Evolutionary conservation across 2,329 filamentous ascomycete genomes (phyloP), one percentile per base, ranked within the genome.

Genomic region (Colletotrichum lini): DNA sequence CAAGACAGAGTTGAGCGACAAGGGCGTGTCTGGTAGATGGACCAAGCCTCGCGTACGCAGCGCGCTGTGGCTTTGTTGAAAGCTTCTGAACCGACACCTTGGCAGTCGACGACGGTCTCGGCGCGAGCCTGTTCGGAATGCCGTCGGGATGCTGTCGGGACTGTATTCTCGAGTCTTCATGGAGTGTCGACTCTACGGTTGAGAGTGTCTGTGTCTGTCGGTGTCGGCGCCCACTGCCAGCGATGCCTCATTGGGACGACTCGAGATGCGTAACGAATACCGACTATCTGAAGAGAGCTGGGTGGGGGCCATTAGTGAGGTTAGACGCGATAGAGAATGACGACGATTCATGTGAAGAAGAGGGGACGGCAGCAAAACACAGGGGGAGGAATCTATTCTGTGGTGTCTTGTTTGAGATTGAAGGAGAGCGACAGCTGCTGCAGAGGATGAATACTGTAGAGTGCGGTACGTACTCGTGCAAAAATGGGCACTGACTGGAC

Each of bases 301-400:
- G 30, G 23, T 21, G 40, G 30, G 18, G 50, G 18, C 40, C 18
- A 47, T 49, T 13, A 35, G 15, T 44, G 42, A 40, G 26, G 38
- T 44, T 21, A 35, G 45, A 45, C 38, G 21, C 30, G 21, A 13
- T 23, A 44, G 44, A 49, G 40, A 42, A 57, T 70, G 63, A 67
- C 54, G 63, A 57, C 49, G 57, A 62, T 67, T 67, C 67, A 67
- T 62, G 67, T 67, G 50, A 62, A 57, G 30, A 49, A 53, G 54
- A 47, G 61, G 47, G 38, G 56, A 60, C 21, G 40, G 18, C 16
- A 26, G 3, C 50, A 64, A 47, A 53, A 12, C 30, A 44, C 16
- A 35, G 30, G 35, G 50, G 23, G 40, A 40, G 35, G 35, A 18
- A 56, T 18, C 8, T 35, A 8, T 35, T 9, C 30, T 47, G 7